phyloP scores from a whole-genome alignment of 192 early-diverging fungal genomes.

The Gaertneriomyces sp. region DNA sequence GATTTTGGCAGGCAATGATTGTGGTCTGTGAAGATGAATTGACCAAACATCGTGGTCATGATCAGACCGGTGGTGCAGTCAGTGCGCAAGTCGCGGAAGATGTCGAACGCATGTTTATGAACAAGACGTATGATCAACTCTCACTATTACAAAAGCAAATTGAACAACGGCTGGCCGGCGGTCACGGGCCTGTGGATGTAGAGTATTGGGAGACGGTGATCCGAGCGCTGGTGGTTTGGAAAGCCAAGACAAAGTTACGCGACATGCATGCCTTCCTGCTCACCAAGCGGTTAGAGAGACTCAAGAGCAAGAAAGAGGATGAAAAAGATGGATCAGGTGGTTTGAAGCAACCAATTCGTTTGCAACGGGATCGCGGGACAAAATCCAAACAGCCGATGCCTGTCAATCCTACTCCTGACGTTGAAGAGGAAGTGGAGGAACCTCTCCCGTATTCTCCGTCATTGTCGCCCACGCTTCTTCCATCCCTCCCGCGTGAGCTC shows the following conservation, averaged over 20 bases:
- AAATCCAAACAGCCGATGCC: constrained; percentile 38
- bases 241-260: constrained; percentile 70
- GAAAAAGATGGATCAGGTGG: constrained; percentile 48
- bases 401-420: constrained; percentile 45
- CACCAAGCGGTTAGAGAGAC: constrained; percentile 65
- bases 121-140: constrained; percentile 75
- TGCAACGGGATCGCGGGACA: constrained; percentile 24
- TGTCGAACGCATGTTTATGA: constrained; percentile 63
- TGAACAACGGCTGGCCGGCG: constrained; percentile 64
- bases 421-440: constrained; percentile 47
- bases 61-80: constrained; percentile 6
- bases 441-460: constrained; percentile 52
- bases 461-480: constrained; percentile 52
- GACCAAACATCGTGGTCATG: constrained; percentile 32
- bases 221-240: constrained; percentile 72
- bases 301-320: constrained; percentile 55
- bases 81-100: constrained; percentile 44
- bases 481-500: too few relatives aligned
- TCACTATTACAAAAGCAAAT: constrained; percentile 71
- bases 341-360: constrained; percentile 19
- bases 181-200: constrained; percentile 71
- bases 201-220: constrained; percentile 93
- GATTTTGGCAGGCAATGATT: constrained; percentile 87
- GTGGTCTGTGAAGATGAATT: constrained; percentile 74
- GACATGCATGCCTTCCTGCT: constrained; percentile 81